A percentile compares a stretch with the other conserved stretches of the same genome.
Evolutionary conservation across 2,329 filamentous ascomycete species (phyloP).

Genomic region (Pseudocercospora vitis): DNA sequence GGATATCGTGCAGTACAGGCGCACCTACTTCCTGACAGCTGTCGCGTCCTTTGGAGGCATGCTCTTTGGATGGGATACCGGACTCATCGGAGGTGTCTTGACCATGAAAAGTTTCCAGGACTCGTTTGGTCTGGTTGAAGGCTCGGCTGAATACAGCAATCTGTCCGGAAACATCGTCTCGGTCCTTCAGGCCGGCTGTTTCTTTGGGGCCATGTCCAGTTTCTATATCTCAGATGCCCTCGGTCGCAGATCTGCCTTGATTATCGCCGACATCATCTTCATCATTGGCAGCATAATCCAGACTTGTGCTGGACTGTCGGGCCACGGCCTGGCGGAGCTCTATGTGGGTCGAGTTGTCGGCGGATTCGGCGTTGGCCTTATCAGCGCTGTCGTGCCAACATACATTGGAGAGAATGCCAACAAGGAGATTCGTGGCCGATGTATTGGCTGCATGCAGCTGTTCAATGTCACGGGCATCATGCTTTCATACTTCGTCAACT

Average conservation of each 20-base stretch:
- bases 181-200: conserved; percentile 47
- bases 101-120: conserved; percentile 48
- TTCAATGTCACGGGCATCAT: conserved; percentile 49
- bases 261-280: conserved; percentile 46
- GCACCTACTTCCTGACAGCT: conserved; percentile 44
- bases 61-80: conserved; percentile 32
- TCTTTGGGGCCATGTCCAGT: conserved; percentile 46
- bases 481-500: conserved; percentile 55
- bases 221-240: conserved; percentile 47
- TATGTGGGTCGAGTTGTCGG: conserved; percentile 47
- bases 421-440: conserved; percentile 38
- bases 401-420: conserved; percentile 50
- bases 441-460: conserved; percentile 35
- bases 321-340: conserved; percentile 40
- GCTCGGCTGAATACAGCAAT: conserved; percentile 39
- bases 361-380: conserved; percentile 47
- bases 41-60: conserved; percentile 48
- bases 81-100: conserved; percentile 41
- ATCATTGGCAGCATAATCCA: conserved; percentile 45
- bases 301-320: conserved; percentile 39
- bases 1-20: conserved; percentile 44
- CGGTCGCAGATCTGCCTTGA: conserved; percentile 44
- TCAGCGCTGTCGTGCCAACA: conserved; percentile 46
- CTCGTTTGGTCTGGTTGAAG: conserved; percentile 41
- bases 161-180: conserved; percentile 48